Evolutionary conservation across 768 basidiomycete species (phyloP), one percentile per base, ranked within the genome.

Genomic region (Mycena indigotica): DNA sequence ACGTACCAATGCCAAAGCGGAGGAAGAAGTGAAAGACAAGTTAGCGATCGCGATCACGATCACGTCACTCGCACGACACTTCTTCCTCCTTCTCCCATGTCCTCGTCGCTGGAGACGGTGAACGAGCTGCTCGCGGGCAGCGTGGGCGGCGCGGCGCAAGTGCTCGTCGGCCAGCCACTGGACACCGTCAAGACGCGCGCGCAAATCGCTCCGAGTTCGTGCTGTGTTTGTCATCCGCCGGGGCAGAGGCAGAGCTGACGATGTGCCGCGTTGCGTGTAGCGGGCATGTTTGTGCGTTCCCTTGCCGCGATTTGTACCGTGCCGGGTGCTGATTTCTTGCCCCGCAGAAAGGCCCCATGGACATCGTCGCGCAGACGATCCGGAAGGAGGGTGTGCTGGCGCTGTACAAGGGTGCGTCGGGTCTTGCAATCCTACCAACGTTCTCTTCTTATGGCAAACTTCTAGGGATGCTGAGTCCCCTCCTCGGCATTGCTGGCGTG

Each of bases 401-500:
- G 2, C 72, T 99, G 41, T 98, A 97, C 76, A 98, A 98, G 80
- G 96, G 95, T 92, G 15, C 28, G 72, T 19, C 24, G 6, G n/a
- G n/a, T n/a, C n/a, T n/a, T n/a, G n/a, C n/a, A n/a, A n/a, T n/a
- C n/a, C n/a, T n/a, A n/a, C n/a, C n/a, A n/a, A n/a, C n/a, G n/a
- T n/a, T n/a, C n/a, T n/a, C n/a, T n/a, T n/a, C n/a, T n/a, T n/a
- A n/a, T n/a, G n/a, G n/a, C 15, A 10, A 26, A 28, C 21, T 13
- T n/a, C 28, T 55, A 93, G 93, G 94, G 32, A 95, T 95, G 93
- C 80, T 87, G 1, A 93, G 90, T 52, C 96, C 97, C 0, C 80
- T 98, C 8, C 56, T 97, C 41, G 97, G 97, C 17, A 89, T 98
- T 25, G 93, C 95, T 2, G 95, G 92, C 8, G 96, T 98, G 66